Percentiles rank a stretch among this genome's conserved stretches.
Conservation (phyloP, 345 rosid species). For the Eucalyptus leucophloia region DNA sequence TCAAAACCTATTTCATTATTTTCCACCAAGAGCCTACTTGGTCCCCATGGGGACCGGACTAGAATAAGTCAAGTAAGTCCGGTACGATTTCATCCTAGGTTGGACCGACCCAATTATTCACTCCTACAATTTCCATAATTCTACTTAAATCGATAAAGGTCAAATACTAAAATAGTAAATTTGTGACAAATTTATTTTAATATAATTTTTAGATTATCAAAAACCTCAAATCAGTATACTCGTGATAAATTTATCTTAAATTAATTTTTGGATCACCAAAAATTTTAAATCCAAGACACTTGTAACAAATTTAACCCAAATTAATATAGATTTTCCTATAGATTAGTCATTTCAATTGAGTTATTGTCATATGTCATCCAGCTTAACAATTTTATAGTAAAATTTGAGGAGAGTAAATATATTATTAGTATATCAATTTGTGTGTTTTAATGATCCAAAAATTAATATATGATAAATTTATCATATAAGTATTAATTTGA, state of each 20-base stretch:
- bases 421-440: no score
- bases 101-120: background rate
- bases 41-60: background rate
- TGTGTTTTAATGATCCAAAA: background rate
- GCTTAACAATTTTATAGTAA: no score
- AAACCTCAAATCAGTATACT: accelerated
- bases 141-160: background rate
- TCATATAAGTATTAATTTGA: background rate
- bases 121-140: background rate
- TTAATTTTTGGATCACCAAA: no score
- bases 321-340: accelerated
- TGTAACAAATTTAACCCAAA: accelerated
- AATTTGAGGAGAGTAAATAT: background rate
- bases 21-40: background rate
- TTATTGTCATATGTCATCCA: no score
- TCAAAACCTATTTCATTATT: background rate
- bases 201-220: no score
- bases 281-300: accelerated
- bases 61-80: background rate
- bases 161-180: no score
- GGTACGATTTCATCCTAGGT: background rate
- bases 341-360: no score
- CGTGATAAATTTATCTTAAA: accelerated
- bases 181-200: no score
- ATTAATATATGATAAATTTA: background rate